Base-by-base conservation (phyloP, 495 filamentous ascomycete genomes). In the Xylaria venustula region DNA sequence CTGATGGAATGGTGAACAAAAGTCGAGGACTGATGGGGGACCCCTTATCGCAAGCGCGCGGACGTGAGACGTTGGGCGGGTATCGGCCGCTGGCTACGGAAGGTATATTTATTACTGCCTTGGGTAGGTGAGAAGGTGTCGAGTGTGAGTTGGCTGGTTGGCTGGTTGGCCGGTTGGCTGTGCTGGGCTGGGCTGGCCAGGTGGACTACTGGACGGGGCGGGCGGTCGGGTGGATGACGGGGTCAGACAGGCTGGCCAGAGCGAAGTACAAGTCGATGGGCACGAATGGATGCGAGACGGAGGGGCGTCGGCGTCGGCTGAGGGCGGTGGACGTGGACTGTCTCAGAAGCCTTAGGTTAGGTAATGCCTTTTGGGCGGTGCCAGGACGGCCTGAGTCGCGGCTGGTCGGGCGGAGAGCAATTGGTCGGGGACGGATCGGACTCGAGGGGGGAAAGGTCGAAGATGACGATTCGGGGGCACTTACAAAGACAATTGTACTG, bases 11-110 rank as follows among this genome's bases (percentile, higher is more conserved):
- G 60, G 62, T 58, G 44, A 40, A 46, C 12, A 15, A 36, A 36
- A 56, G 51, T 36, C 47, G 36, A 45, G 14, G 50, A 42, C 14
- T 37, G 50, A 54, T 20, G 22, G 48, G 7, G 52, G 55, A 28
- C 59, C 50, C 58, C 64, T 65, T 69, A 69, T 71, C 69, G 69
- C 64, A 56, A 68, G 64, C 36, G 47, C 52, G 50, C 58, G 51
- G 61, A 63, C 64, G 52, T 53, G 46, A 48, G 54, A 57, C 49
- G 54, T 55, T 60, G 22, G 62, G 63, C 58, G 60, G 60, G 62
- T 64, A 69, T 67, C 69, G 69, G 64, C 51, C 57, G 61, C 45
- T 32, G 26, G 48, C 26, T 30, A 36, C 26, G 48, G n/a, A n/a
- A n/a, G n/a, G 19, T 51, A 11, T 54, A 54, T 44, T 34, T 54